Evolutionary conservation across 495 filamentous ascomycete species (phyloP).

Genomic region (Elasticomyces elasticus): DNA sequence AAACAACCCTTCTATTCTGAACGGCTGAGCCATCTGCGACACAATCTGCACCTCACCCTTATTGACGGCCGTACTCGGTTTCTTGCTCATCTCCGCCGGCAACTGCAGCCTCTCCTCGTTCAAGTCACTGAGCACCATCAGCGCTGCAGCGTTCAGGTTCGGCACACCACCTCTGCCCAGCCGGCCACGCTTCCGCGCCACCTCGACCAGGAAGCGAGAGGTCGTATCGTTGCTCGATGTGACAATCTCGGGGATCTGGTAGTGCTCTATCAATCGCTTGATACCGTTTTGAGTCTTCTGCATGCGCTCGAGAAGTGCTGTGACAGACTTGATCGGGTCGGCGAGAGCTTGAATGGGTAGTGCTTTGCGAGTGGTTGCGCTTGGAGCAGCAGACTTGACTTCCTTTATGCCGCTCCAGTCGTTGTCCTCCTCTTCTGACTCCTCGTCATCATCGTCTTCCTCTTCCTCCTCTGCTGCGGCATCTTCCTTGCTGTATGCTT

Average conservation of each 20-base stretch:
- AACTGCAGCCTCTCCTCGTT: conserved; percentile 83
- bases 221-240: conserved; percentile 58
- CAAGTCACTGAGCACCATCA: conserved; percentile 91
- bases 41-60: conserved; percentile 51
- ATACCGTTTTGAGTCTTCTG: conserved; percentile 60
- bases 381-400: conserved; percentile 24
- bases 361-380: conserved; percentile 43
- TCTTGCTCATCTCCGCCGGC: conserved; percentile 37
- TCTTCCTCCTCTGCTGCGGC: conserved; percentile 37
- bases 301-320: conserved; percentile 67
- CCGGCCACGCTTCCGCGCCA: conserved; percentile 82
- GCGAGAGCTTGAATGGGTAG: conserved; percentile 80
- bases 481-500: conserved; percentile 54
- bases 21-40: conserved; percentile 87
- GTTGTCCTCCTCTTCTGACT: conserved; percentile 38
- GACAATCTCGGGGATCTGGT: conserved; percentile 71
- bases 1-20: conserved; percentile 92
- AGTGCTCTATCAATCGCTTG: conserved; percentile 66
- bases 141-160: conserved; percentile 77
- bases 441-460: conserved; percentile 34
- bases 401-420: conserved; percentile 32
- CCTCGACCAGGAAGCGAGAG: conserved; percentile 88
- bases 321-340: conserved; percentile 79
- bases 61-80: conserved; percentile 26
- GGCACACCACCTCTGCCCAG: conserved; percentile 85